Evolutionary conservation across 2,329 filamentous ascomycete species (phyloP).

Genomic region (Rutstroemia sp.): DNA sequence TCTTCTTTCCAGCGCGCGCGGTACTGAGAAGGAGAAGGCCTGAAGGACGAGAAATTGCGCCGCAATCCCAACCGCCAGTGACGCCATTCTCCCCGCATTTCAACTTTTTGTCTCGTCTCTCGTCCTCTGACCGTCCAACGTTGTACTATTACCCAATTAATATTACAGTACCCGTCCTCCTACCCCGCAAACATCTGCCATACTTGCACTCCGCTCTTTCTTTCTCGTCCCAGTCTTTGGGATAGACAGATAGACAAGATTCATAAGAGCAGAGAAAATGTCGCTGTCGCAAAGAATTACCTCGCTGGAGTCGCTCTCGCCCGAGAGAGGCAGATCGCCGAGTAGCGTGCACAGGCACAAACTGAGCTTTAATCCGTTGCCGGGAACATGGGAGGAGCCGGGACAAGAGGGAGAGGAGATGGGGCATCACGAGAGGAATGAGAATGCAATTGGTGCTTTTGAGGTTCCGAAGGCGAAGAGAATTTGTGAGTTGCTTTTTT

Average conservation of each 20-base stretch:
- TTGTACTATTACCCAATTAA: too few species aligned
- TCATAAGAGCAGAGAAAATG: constrained; percentile 8
- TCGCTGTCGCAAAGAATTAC: constrained; percentile 20
- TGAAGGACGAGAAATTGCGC: too few species aligned
- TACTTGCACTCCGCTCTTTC: background rate
- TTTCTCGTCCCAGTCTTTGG: background rate
- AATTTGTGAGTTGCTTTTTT: constrained; percentile 23
- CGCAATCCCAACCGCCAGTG: too few species aligned
- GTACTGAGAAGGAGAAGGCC: too few species aligned
- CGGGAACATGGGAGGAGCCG: constrained; percentile 13
- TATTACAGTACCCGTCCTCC: too few species aligned
- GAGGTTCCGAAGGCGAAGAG: constrained; percentile 32
- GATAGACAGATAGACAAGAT: too few species aligned
- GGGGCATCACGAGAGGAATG: background rate
- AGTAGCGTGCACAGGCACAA: constrained; percentile 12
- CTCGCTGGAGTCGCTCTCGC: constrained; percentile 19
- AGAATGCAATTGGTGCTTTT: constrained; percentile 30
- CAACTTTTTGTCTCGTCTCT: too few species aligned
- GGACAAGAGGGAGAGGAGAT: constrained; percentile 8
- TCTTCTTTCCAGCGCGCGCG: too few species aligned
- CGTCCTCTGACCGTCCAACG: too few species aligned
- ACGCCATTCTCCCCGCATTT: too few species aligned
- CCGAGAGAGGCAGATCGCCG: constrained; percentile 16
- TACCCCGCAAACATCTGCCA: background rate
- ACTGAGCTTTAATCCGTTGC: constrained; percentile 22